These are phyloP conservation scores for Rhodotorula graminis DNA, from an alignment of 768 basidiomycete genomes.

Conservation along the genomic window DNA sequence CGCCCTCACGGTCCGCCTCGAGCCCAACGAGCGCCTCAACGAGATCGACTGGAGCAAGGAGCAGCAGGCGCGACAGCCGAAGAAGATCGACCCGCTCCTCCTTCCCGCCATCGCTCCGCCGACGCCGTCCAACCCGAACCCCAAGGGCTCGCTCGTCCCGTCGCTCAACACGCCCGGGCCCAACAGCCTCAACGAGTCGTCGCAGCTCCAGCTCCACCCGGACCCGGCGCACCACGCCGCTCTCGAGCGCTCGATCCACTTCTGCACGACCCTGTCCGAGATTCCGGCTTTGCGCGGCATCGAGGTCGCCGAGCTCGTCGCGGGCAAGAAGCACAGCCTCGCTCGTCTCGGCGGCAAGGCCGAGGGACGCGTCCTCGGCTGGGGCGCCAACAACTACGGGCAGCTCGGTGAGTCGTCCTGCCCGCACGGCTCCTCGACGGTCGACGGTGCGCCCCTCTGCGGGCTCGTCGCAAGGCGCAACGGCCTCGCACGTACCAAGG, in stretches of 20 bases:
- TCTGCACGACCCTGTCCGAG: constrained; percentile 67
- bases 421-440: background rate
- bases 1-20: constrained; percentile 41
- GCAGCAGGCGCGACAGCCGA: constrained; percentile 53
- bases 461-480: too few relatives aligned
- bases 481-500: background rate
- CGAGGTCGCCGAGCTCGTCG: constrained; percentile 62
- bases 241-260: constrained; percentile 53
- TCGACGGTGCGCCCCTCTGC: too few relatives aligned
- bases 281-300: constrained; percentile 67
- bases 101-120: background rate
- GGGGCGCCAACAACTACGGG: constrained; percentile 81
- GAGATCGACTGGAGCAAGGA: constrained; percentile 8
- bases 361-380: constrained; percentile 71
- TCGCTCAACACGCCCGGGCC: constrained; percentile 38
- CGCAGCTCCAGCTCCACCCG: constrained; percentile 28
- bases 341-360: constrained; percentile 54
- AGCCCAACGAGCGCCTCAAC: constrained; percentile 30
- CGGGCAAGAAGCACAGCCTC: constrained; percentile 70
- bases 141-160: constrained; percentile 46
- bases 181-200: background rate
- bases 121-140: background rate
- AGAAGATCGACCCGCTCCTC: constrained; percentile 51
- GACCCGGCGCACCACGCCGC: constrained; percentile 40
- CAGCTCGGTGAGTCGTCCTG: constrained; percentile 69